Percentiles rank a stretch among this genome's conserved stretches.
Conservation (phyloP, 2,329 filamentous ascomycete species). For the Exophiala mesophila region DNA sequence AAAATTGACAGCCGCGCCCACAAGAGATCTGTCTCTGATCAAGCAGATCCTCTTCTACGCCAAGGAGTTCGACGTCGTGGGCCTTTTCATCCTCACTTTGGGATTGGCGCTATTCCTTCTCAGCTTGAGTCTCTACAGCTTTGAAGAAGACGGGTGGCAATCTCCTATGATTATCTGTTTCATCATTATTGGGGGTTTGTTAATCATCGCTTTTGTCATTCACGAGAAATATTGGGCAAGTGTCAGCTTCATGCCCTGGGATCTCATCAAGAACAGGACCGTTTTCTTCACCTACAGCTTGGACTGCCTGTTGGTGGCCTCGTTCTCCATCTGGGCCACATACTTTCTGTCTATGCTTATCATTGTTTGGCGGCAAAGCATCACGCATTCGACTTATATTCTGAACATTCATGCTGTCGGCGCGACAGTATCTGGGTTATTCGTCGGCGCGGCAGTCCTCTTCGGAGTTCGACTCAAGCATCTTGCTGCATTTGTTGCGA, state of each 20-base stretch:
- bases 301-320: constrained; percentile 23
- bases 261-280: constrained; percentile 34
- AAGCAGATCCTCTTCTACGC: constrained; percentile 49
- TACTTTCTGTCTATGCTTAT: constrained; percentile 27
- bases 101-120: constrained; percentile 61
- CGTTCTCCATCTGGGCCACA: constrained; percentile 30
- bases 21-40: constrained; percentile 35
- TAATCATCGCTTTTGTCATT: constrained; percentile 50
- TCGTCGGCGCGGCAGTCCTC: constrained; percentile 42
- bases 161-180: constrained; percentile 47
- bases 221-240: constrained; percentile 51
- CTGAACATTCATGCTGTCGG: constrained; percentile 48
- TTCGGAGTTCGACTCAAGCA: constrained; percentile 49
- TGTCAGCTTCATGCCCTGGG: constrained; percentile 51
- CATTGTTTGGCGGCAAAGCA: constrained; percentile 19
- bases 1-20: constrained; percentile 49
- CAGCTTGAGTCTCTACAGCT: constrained; percentile 54
- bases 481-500: constrained; percentile 1
- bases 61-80: constrained; percentile 57
- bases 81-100: constrained; percentile 54
- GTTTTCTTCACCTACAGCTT: constrained; percentile 23
- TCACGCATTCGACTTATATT: constrained; percentile 34
- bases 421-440: constrained; percentile 38
- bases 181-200: constrained; percentile 50
- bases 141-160: constrained; percentile 37